Conservation (phyloP, 768 basidiomycete species). For the Suillus clintonianus region DNA sequence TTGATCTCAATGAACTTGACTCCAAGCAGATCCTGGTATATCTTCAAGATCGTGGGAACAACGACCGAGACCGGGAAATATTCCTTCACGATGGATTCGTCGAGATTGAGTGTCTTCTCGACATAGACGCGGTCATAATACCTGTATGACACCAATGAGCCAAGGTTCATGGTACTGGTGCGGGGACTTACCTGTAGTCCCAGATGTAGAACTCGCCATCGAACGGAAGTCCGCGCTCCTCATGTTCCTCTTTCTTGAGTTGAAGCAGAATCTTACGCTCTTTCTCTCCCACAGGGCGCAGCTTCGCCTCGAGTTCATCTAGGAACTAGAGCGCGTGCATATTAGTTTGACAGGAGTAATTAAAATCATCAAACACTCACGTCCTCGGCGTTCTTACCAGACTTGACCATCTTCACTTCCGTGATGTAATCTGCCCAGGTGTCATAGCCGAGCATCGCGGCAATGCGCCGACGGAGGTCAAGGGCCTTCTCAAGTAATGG, state of each 20-base stretch:
- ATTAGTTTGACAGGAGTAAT: not conserved
- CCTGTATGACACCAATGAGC: slow-evolving; percentile 16
- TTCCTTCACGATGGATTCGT: slow-evolving; percentile 81
- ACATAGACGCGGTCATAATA: slow-evolving; percentile 45
- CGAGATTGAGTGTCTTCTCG: slow-evolving; percentile 67
- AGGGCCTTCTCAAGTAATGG: slow-evolving; percentile 69
- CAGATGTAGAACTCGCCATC: slow-evolving; percentile 79
- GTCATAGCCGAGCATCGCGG: slow-evolving; percentile 66
- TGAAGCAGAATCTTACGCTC: slow-evolving; percentile 68
- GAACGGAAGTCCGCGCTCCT: slow-evolving; percentile 56
- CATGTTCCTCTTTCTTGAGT: slow-evolving; percentile 76
- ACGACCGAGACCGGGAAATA: slow-evolving; percentile 88
- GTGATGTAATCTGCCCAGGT: slow-evolving; percentile 87
- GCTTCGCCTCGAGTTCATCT: slow-evolving; percentile 69
- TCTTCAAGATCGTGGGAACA: slow-evolving; percentile 77
- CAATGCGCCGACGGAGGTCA: slow-evolving; percentile 69
- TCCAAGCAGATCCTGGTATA: slow-evolving; percentile 81
- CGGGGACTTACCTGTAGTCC: slow-evolving; percentile 77
- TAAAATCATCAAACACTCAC: slow-evolving; percentile 35
- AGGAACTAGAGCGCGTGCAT: slow-evolving; percentile 57
- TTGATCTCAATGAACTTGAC: slow-evolving; percentile 64
- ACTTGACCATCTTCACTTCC: slow-evolving; percentile 86
- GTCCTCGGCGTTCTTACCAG: slow-evolving; percentile 56
- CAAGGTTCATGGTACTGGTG: not conserved
- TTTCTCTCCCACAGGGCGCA: slow-evolving; percentile 69